Conservation (phyloP, 1,284 basidiomycete species). For the Puccinia triticina region DNA sequence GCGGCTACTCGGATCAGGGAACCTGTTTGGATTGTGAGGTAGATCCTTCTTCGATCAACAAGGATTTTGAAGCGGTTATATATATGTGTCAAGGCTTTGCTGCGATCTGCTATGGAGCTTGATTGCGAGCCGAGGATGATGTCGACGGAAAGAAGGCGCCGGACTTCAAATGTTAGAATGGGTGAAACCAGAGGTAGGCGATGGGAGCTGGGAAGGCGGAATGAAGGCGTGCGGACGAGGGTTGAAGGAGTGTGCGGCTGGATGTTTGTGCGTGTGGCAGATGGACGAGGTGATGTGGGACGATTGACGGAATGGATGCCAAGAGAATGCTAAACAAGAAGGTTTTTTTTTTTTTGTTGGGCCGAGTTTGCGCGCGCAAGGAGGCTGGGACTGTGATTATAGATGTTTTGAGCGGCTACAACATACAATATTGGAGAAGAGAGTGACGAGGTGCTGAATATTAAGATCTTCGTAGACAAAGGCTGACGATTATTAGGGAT, state of each 20-base stretch:
- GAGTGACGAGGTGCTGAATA: neutral
- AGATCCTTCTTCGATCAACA: too few species aligned
- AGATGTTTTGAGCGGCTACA: neutral
- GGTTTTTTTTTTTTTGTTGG: too few species aligned
- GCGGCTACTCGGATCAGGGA: too few species aligned
- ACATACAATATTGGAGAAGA: neutral
- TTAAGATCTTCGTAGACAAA: neutral
- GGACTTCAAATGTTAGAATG: neutral
- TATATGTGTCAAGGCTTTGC: too few species aligned
- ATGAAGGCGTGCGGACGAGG: neutral
- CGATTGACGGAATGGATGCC: slow-evolving; percentile 14
- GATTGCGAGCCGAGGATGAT: neutral
- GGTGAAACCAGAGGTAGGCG: neutral
- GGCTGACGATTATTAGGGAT: slow-evolving; percentile 1
- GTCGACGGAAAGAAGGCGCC: neutral
- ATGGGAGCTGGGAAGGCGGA: too few species aligned
- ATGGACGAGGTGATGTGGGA: slow-evolving; percentile 4
- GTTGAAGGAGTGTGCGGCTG: neutral
- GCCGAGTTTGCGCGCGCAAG: slow-evolving; percentile 13
- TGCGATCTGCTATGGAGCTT: too few species aligned
- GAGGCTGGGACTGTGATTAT: neutral
- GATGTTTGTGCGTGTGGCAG: neutral
- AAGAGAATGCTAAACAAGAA: slow-evolving; percentile 11
- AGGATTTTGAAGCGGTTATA: too few species aligned
- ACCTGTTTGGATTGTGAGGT: too few species aligned